Conservation (phyloP, 768 basidiomycete species). For the Collybia sordida region DNA sequence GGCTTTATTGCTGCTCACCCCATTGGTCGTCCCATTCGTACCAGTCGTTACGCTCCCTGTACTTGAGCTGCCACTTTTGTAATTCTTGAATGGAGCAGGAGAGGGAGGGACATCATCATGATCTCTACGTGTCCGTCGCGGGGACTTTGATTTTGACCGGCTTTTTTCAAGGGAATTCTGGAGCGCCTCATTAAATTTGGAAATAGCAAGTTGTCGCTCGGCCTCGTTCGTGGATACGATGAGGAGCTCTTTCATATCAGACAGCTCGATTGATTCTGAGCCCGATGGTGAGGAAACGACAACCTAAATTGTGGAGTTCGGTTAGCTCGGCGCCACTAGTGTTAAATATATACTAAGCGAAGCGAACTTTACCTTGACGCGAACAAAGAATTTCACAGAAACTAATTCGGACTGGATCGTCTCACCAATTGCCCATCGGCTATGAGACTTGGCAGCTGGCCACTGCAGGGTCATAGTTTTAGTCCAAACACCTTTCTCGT, state of each 20-base stretch:
- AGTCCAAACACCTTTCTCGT: constrained; percentile 57
- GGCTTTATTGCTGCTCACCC: constrained; percentile 5
- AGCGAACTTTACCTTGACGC: constrained; percentile 54
- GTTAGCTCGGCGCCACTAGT: constrained; percentile 11
- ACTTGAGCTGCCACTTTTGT: constrained; percentile 8
- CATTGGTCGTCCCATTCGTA: constrained; percentile 2
- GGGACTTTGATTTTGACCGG: constrained; percentile 59
- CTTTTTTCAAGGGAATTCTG: constrained; percentile 23
- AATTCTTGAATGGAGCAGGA: constrained; percentile 30
- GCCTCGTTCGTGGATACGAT: constrained; percentile 70
- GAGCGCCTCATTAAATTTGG: constrained; percentile 53
- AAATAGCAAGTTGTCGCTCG: constrained; percentile 63
- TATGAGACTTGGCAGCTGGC: constrained; percentile 66
- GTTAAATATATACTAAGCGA: constrained; percentile 4
- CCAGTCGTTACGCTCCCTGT: constrained; percentile 9
- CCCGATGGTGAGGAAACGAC: constrained; percentile 53
- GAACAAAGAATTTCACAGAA: constrained; percentile 68
- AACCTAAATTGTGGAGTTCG: constrained; percentile 31
- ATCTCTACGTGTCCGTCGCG: constrained; percentile 42
- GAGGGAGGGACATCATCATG: constrained; percentile 35
- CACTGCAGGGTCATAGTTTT: constrained; percentile 71
- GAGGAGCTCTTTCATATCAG: constrained; percentile 57
- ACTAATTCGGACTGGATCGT: constrained; percentile 66
- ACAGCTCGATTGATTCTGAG: constrained; percentile 69
- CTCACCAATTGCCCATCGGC: constrained; percentile 81